phyloP scores from a whole-genome alignment of 192 early-diverging fungal genomes.

The Coemansia sp. region DNA sequence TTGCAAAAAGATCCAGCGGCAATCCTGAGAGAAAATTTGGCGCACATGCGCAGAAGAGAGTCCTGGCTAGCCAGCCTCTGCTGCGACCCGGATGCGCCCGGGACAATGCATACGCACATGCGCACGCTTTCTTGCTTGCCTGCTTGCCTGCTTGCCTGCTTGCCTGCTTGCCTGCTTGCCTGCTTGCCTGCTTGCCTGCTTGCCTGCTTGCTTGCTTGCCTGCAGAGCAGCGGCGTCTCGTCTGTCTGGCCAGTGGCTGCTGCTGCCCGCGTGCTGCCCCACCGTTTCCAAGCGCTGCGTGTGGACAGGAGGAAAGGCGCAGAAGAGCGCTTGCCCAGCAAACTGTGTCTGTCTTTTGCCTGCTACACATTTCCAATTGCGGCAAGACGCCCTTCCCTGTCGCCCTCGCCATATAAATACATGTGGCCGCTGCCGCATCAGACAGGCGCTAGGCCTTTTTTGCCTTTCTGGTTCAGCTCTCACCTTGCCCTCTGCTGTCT shows the following conservation, averaged over 20 bases:
- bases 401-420: not conserved
- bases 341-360: not conserved
- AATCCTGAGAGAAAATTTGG: not conserved
- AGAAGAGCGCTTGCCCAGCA: not conserved
- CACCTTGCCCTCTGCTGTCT: not conserved
- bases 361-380: conserved; percentile 6
- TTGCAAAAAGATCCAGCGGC: not conserved
- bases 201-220: too few relatives aligned
- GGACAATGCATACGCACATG: conserved; percentile 20
- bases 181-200: not conserved
- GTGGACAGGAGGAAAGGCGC: not conserved
- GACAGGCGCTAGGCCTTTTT: not conserved
- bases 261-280: not conserved
- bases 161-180: too few relatives aligned
- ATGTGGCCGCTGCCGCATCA: not conserved
- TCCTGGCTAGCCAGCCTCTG: not conserved
- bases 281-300: not conserved
- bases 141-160: too few relatives aligned
- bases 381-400: not conserved
- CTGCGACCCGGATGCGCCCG: conserved; percentile 10
- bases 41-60: not conserved
- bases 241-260: not conserved
- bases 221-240: too few relatives aligned
- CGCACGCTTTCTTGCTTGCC: conserved; percentile 9
- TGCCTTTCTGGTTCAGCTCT: not conserved